Evolutionary conservation across 495 filamentous ascomycete species (phyloP).

Genomic region (Xylaria castorea): DNA sequence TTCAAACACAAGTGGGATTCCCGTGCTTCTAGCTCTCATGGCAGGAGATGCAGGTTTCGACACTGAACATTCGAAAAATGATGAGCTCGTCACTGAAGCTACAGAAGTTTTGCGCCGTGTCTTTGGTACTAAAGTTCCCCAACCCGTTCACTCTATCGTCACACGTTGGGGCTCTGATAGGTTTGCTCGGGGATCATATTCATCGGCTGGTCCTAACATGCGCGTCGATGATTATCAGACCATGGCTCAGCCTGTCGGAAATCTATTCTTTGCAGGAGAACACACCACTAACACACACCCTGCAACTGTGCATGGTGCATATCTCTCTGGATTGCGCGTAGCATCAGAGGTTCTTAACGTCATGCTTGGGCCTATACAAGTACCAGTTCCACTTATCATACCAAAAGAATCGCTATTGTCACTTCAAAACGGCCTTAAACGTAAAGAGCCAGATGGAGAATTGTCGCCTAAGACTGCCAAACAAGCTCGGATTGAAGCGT

Average conservation of each 20-base stretch:
- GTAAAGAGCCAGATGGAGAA: slow-evolving; percentile 56
- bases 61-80: slow-evolving; percentile 76
- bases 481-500: slow-evolving; percentile 65
- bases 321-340: slow-evolving; percentile 88
- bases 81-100: slow-evolving; percentile 78
- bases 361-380: slow-evolving; percentile 78
- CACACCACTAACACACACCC: slow-evolving; percentile 95
- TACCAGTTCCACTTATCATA: slow-evolving; percentile 75
- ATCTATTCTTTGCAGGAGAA: slow-evolving; percentile 95
- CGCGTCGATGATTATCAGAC: slow-evolving; percentile 88
- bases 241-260: slow-evolving; percentile 86
- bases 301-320: slow-evolving; percentile 95
- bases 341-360: slow-evolving; percentile 83
- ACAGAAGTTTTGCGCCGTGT: slow-evolving; percentile 73
- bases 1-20: slow-evolving; percentile 83
- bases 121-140: slow-evolving; percentile 61
- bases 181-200: slow-evolving; percentile 92
- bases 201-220: slow-evolving; percentile 83
- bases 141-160: slow-evolving; percentile 84
- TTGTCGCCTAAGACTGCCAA: slow-evolving; percentile 51
- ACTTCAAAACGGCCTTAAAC: slow-evolving; percentile 49
- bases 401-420: slow-evolving; percentile 61
- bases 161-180: slow-evolving; percentile 92
- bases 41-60: slow-evolving; percentile 92
- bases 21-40: slow-evolving; percentile 91